Evolutionary conservation across 2,329 filamentous ascomycete genomes (phyloP), one percentile per base, ranked within the genome.

Genomic region (Zymoseptoria passerinii): DNA sequence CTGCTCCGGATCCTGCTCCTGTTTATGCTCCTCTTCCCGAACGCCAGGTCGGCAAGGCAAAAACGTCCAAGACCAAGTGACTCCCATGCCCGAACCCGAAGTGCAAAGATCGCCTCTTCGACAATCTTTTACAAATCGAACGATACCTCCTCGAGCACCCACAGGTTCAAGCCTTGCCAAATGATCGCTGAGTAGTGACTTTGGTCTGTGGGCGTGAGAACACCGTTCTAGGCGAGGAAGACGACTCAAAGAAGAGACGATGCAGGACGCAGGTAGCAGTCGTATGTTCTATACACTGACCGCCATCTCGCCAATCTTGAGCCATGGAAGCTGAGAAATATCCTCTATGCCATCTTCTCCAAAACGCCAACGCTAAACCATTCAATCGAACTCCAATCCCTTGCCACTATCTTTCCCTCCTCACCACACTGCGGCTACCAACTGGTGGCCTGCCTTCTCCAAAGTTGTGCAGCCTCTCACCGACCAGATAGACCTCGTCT

Each of bases 401-500:
- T n/a, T 52, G 13, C n/a, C 20, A n/a, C 56, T 53, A 64, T 55
- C 62, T 64, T 54, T 65, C 66, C 60, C 61, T 66, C 56, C 68
- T 67, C n/a, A 71, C 62, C 20, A 72, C 66, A 59, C 66, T 69
- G 62, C 61, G 62, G 53, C 64, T 71, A 8, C 70, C 70, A 50
- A 58, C 61, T 7, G 71, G 71, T 53, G 72, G 70, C 59, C 63
- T 73, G 65, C 66, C 76, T 70, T 88, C 86, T 2, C 90, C 89
- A 74, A 96, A 95, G 73, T 99, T 99, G 76, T 99, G 95, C 68
- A 99, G 75, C 60, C 92, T 79, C 76, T 99, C 92, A 1, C 94
- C 94, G 69, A 97, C 94, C 50, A 99, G 78, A 72, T 99, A 99
- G 0, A 95, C 92, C 74, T 99, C 95, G 72, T 99, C 95, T 48